These are phyloP conservation scores for Ophiognomonia clavigignenti-juglandacearum DNA, from an alignment of 2,329 filamentous ascomycete species.

Conservation along the genomic window DNA sequence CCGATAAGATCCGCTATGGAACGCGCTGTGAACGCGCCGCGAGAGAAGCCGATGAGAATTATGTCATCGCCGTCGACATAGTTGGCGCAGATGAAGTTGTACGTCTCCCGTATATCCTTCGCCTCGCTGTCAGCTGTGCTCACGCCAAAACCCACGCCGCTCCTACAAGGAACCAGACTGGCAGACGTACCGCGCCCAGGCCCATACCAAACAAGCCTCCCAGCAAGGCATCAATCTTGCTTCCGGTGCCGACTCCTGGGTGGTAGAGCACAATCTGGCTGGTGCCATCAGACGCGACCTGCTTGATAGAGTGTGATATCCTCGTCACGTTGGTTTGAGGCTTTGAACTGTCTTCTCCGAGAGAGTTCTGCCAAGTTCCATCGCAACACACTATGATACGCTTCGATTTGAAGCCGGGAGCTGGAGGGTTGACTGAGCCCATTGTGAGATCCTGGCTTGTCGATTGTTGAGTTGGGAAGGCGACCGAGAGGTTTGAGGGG, in stretches of 20 bases:
- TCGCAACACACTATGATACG: slow-evolving; percentile 28
- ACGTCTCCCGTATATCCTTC: slow-evolving; percentile 30
- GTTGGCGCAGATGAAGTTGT: slow-evolving; percentile 34
- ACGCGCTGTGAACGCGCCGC: slow-evolving; percentile 35
- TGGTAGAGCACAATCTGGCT: slow-evolving; percentile 28
- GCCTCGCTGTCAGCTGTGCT: neutral
- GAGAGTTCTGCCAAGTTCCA: slow-evolving; percentile 29
- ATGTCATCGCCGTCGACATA: slow-evolving; percentile 32
- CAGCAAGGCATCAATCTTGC: slow-evolving; percentile 23
- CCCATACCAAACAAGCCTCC: slow-evolving; percentile 30
- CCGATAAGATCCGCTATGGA: slow-evolving; percentile 33
- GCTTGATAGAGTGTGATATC: slow-evolving; percentile 22
- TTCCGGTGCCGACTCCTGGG: slow-evolving; percentile 27
- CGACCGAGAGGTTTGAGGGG: neutral
- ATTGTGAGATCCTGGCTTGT: no score
- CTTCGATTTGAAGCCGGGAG: slow-evolving; percentile 16
- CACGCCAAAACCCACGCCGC: neutral
- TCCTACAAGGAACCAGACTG: no score
- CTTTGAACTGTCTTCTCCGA: slow-evolving; percentile 18
- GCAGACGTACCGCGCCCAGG: slow-evolving; percentile 20
- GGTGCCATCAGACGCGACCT: slow-evolving; percentile 22
- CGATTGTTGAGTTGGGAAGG: no score
- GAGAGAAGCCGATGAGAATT: slow-evolving; percentile 33
- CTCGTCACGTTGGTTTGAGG: slow-evolving; percentile 27
- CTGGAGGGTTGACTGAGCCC: neutral